Conservation (phyloP, 2,329 filamentous ascomycete genomes). For the Fusarium sp. region DNA sequence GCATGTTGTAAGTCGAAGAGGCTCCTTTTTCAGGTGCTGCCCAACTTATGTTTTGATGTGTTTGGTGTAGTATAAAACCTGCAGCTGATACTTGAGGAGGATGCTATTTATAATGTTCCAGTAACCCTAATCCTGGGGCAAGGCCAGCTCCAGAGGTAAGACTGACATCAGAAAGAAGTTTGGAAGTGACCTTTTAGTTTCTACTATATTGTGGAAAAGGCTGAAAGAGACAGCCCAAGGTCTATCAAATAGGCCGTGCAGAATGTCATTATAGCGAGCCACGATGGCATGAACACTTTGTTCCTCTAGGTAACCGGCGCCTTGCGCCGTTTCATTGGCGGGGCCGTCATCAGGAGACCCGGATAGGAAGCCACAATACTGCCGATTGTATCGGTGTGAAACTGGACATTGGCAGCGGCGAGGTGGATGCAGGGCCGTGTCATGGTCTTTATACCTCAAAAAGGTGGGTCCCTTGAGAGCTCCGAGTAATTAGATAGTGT, state of each 20-base stretch:
- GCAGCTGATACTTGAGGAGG: rapidly evolving
- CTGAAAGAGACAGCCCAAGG: too few relatives aligned
- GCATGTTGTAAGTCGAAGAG: neutral
- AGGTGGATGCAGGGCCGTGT: neutral
- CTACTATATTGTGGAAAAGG: neutral
- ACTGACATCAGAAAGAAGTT: neutral
- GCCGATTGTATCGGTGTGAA: neutral
- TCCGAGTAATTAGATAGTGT: neutral
- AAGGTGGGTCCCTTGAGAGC: neutral
- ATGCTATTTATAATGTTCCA: neutral
- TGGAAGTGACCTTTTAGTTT: neutral
- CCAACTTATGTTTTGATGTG: neutral
- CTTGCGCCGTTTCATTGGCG: neutral
- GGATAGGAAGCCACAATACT: neutral
- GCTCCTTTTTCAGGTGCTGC: neutral
- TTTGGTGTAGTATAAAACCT: neutral
- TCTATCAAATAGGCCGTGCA: neutral
- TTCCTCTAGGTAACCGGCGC: neutral
- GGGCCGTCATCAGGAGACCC: too few relatives aligned
- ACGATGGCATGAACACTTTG: neutral
- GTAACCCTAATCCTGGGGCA: neutral
- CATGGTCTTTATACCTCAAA: rapidly evolving
- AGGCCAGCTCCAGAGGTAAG: rapidly evolving
- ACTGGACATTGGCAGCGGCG: neutral
- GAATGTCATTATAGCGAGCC: neutral